These are phyloP conservation scores for Coix lacrymajobi DNA, from an alignment of 176 grass and related monocot species.

Conservation along the genomic window DNA sequence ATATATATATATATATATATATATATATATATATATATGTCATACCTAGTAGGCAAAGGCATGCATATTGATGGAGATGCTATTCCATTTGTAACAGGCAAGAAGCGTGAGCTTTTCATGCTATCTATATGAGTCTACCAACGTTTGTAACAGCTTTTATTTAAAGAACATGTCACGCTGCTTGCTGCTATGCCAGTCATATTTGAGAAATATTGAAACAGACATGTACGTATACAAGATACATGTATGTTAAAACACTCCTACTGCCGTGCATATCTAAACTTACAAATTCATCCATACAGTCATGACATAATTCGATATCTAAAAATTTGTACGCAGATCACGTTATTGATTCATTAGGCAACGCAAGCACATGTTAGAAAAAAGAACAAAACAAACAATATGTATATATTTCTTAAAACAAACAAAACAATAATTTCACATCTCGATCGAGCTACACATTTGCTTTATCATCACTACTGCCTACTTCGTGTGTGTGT, in stretches of 20 bases:
- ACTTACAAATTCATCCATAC: not conserved
- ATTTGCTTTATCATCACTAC: not conserved
- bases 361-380: no score
- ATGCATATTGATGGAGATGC: no score
- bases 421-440: not conserved
- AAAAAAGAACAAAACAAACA: no score
- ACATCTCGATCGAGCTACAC: not conserved
- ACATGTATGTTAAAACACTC: no score
- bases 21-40: no score
- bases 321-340: no score
- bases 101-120: not conserved
- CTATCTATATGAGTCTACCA: not conserved
- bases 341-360: not conserved
- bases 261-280: no score
- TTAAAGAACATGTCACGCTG: not conserved
- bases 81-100: not conserved
- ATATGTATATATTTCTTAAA: not conserved
- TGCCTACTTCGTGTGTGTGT: no score
- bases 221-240: not conserved
- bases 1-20: no score
- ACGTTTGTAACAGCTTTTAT: not conserved
- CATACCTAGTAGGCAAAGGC: no score
- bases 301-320: no score
- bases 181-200: not conserved
- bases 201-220: not conserved